A percentile compares a stretch with the other conserved stretches of the same genome.
Conservation (phyloP, 2,329 filamentous ascomycete genomes). For the Fusarium staphyleae region DNA sequence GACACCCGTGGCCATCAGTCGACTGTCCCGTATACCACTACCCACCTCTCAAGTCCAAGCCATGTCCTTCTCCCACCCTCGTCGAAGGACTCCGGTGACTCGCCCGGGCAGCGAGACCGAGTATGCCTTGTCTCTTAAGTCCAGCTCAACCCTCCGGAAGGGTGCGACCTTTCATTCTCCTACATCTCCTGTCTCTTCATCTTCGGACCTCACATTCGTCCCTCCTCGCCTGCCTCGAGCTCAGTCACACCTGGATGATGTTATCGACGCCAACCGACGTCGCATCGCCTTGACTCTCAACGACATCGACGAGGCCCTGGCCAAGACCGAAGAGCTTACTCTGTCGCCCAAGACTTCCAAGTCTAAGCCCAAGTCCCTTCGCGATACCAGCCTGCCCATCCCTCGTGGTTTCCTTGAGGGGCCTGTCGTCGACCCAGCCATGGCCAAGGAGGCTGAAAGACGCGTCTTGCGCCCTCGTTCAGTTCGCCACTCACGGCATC, state of each 20-base stretch:
- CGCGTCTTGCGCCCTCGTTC: slow-evolving; percentile 61
- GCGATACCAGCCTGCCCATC: slow-evolving; percentile 65
- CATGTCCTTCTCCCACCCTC: slow-evolving; percentile 59
- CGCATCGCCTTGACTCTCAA: slow-evolving; percentile 72
- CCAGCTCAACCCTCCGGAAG: slow-evolving; percentile 65
- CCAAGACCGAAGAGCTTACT: slow-evolving; percentile 52
- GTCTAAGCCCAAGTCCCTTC: slow-evolving; percentile 47
- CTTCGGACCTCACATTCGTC: slow-evolving; percentile 52
- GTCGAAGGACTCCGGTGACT: slow-evolving; percentile 55
- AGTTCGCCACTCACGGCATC: slow-evolving; percentile 66
- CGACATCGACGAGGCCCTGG: slow-evolving; percentile 69
- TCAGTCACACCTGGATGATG: slow-evolving; percentile 74
- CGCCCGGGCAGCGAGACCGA: slow-evolving; percentile 46
- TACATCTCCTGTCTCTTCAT: slow-evolving; percentile 51
- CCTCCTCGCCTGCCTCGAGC: slow-evolving; percentile 69
- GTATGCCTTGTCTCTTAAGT: slow-evolving; percentile 47
- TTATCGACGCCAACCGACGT: slow-evolving; percentile 72
- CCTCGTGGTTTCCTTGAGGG: slow-evolving; percentile 66
- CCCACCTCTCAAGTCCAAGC: slow-evolving; percentile 49
- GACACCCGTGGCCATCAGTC: slow-evolving; percentile 44
- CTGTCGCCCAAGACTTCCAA: slow-evolving; percentile 47
- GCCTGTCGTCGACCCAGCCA: slow-evolving; percentile 59
- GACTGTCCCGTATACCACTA: slow-evolving; percentile 36
- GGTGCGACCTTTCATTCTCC: slow-evolving; percentile 71
- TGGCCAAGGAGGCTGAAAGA: slow-evolving; percentile 55